phyloP scores from a whole-genome alignment of 208 protist species.

The Pavlovales sp. region DNA sequence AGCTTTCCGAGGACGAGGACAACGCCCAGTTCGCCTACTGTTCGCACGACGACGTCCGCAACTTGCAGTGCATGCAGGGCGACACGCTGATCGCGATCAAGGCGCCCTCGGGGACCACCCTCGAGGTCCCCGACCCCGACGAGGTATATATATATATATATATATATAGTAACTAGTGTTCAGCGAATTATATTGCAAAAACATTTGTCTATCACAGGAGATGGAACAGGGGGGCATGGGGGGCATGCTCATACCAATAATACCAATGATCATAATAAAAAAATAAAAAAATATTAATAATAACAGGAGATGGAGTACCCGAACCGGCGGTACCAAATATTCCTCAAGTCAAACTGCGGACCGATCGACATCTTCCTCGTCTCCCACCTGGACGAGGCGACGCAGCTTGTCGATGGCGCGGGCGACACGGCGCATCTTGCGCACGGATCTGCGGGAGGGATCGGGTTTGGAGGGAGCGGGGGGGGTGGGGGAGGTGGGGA shows the following conservation, averaged over 20 bases:
- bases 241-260: too few species aligned
- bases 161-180: too few species aligned
- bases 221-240: too few species aligned
- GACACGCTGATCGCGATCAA: slow-evolving; percentile 55
- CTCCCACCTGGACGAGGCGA: neutral
- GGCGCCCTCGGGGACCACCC: slow-evolving; percentile 43
- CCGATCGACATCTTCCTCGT: slow-evolving; percentile 33
- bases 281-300: too few species aligned
- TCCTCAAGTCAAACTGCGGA: neutral
- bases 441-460: too few species aligned
- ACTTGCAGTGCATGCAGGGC: slow-evolving; percentile 10
- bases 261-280: too few species aligned
- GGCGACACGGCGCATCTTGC: too few species aligned
- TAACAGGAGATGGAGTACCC: slow-evolving; percentile 13
- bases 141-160: too few species aligned
- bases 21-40: slow-evolving; percentile 22
- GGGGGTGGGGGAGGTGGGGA: too few species aligned
- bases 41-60: slow-evolving; percentile 49
- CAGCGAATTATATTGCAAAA: too few species aligned
- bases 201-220: too few species aligned
- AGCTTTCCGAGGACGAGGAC: neutral
- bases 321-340: slow-evolving; percentile 34
- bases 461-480: too few species aligned
- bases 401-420: neutral
- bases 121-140: slow-evolving; percentile 49